These are phyloP conservation scores for Boletellus emodensis DNA, from an alignment of 768 basidiomycete species.

Conservation along the genomic window DNA sequence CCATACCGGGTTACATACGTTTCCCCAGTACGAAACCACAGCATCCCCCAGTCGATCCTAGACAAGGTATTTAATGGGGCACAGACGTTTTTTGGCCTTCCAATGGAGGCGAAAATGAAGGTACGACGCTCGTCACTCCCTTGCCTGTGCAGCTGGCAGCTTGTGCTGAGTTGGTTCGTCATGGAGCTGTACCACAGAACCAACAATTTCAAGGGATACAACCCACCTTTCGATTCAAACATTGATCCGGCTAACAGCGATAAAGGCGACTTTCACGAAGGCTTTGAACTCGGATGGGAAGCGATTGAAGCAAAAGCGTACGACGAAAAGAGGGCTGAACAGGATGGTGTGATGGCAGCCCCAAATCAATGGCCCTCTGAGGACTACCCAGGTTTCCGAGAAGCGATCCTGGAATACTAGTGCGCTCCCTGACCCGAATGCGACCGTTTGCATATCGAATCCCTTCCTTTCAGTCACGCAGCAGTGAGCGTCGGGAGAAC, in stretches of 20 bases:
- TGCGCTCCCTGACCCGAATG: slow-evolving; percentile 35
- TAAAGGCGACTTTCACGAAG: slow-evolving; percentile 87
- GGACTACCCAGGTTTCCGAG: slow-evolving; percentile 56
- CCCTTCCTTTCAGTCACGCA: slow-evolving; percentile 41
- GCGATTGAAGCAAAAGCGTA: slow-evolving; percentile 29
- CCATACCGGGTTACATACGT: not conserved
- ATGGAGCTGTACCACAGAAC: slow-evolving; percentile 64
- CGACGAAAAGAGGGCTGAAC: slow-evolving; percentile 24
- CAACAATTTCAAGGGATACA: slow-evolving; percentile 76
- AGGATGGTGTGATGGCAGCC: slow-evolving; percentile 60
- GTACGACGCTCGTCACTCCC: slow-evolving; percentile 30
- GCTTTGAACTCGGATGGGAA: slow-evolving; percentile 84
- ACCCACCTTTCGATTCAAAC: slow-evolving; percentile 64
- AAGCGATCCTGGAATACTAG: slow-evolving; percentile 63
- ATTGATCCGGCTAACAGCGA: slow-evolving; percentile 60
- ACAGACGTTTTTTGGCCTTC: slow-evolving; percentile 66
- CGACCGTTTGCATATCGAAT: slow-evolving; percentile 16
- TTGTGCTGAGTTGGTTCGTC: not conserved
- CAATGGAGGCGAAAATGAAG: slow-evolving; percentile 61
- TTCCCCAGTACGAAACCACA: slow-evolving; percentile 69
- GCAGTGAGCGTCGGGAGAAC: slow-evolving; percentile 49
- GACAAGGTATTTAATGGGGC: slow-evolving; percentile 41
- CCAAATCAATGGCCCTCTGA: slow-evolving; percentile 77
- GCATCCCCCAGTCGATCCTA: slow-evolving; percentile 54
- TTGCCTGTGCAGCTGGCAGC: not conserved